Conservation (phyloP, 176 grass and related monocot species). For the Pontederia paniculata region DNA sequence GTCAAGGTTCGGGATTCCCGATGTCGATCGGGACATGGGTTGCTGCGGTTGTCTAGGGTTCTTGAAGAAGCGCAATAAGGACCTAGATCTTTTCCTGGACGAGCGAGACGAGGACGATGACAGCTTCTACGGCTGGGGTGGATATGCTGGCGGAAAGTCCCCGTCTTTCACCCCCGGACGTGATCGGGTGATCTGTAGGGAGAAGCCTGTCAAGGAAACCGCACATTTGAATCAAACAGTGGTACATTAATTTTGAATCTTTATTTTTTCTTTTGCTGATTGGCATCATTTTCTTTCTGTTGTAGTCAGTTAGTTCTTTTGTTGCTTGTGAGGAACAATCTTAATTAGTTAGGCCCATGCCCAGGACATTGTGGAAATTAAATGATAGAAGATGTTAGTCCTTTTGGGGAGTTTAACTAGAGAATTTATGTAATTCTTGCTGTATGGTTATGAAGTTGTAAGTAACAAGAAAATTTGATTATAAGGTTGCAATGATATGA, state of each 20-base stretch:
- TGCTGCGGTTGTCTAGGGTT: constrained; percentile 12
- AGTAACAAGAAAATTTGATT: too few relatives aligned
- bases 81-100: neutral
- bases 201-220: constrained; percentile 9
- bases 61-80: constrained; percentile 1
- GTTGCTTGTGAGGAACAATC: too few relatives aligned
- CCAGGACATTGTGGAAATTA: too few relatives aligned
- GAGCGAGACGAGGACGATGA: neutral
- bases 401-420: too few relatives aligned
- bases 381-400: too few relatives aligned
- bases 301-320: too few relatives aligned
- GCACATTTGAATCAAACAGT: neutral
- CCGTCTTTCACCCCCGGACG: neutral
- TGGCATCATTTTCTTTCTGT: too few relatives aligned
- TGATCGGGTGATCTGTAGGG: constrained; percentile 9
- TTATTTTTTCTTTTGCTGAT: too few relatives aligned
- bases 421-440: too few relatives aligned
- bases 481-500: too few relatives aligned
- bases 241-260: neutral
- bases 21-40: neutral
- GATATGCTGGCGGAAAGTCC: neutral
- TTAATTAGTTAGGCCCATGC: too few relatives aligned
- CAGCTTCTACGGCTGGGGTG: neutral
- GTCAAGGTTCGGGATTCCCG: constrained; percentile 9
- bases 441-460: too few relatives aligned